phyloP scores from a whole-genome alignment of 768 basidiomycete species.

The Melanogaster broomeanus region DNA sequence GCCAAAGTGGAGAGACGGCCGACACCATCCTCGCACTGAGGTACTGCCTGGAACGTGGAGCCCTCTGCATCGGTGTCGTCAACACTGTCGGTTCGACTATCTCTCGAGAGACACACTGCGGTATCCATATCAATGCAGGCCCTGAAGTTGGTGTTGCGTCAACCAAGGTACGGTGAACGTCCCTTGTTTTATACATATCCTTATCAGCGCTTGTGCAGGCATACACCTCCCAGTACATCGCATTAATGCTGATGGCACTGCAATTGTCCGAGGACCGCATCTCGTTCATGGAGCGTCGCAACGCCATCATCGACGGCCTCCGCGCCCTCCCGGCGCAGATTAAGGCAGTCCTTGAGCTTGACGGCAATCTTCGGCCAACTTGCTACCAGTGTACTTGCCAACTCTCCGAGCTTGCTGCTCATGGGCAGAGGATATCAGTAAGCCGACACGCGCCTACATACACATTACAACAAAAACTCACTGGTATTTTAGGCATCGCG shows the following conservation, averaged over 20 bases:
- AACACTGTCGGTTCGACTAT: conserved; percentile 98
- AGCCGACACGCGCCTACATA: conserved; percentile 25
- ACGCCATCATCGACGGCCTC: conserved; percentile 90
- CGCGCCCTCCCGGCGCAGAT: conserved; percentile 91
- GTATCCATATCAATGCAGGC: conserved; percentile 99
- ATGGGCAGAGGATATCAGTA: conserved; percentile 99
- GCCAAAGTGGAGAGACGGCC: conserved; percentile 98
- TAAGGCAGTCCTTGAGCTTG: conserved; percentile 80
- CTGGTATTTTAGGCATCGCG: conserved; percentile 59
- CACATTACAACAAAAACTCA: conserved; percentile 1
- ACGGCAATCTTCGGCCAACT: conserved; percentile 77
- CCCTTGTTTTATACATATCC: neutral
- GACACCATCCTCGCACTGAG: conserved; percentile 96
- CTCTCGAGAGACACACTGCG: conserved; percentile 97
- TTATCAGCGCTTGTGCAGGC: conserved; percentile 50
- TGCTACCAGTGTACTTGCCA: conserved; percentile 71
- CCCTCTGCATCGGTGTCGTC: conserved; percentile 95
- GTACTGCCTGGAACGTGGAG: conserved; percentile 96
- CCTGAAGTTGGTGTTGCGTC: conserved; percentile 99
- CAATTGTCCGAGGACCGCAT: conserved; percentile 97
- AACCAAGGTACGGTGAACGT: conserved; percentile 66
- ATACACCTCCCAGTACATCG: conserved; percentile 99
- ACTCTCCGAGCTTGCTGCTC: conserved; percentile 86
- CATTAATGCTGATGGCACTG: conserved; percentile 96
- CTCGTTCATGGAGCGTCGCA: conserved; percentile 86